Evolutionary conservation across 2,329 filamentous ascomycete species (phyloP).

Genomic region (Arachnomyces sp.): DNA sequence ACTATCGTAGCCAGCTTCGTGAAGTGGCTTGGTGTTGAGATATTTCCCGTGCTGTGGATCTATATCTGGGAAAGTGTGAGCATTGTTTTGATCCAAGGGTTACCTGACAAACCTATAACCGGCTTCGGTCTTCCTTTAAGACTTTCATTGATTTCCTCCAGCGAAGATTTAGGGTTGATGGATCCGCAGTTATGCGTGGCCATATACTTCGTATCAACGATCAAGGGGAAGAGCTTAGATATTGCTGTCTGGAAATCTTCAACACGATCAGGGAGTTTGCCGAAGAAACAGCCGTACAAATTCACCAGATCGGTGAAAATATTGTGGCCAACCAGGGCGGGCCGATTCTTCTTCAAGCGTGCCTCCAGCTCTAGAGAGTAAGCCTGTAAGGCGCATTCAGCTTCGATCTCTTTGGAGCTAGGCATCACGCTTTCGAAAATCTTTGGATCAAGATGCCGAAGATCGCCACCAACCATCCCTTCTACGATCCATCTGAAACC

Average conservation of each 20-base stretch:
- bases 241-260: conserved; percentile 45
- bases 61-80: conserved; percentile 16
- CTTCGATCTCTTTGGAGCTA: conserved; percentile 10
- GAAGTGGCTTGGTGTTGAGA: conserved; percentile 20
- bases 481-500: conserved; percentile 42
- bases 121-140: conserved; percentile 20
- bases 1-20: conserved; percentile 58
- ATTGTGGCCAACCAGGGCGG: conserved; percentile 54
- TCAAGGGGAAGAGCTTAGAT: conserved; percentile 46
- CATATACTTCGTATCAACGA: conserved; percentile 58
- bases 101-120: conserved; percentile 19
- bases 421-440: conserved; percentile 21
- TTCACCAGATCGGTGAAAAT: conserved; percentile 56
- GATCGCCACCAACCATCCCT: conserved; percentile 35
- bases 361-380: conserved; percentile 27
- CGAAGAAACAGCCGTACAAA: conserved; percentile 52
- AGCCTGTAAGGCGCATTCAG: conserved; percentile 16
- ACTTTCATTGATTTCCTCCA: conserved; percentile 22
- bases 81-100: conserved; percentile 14
- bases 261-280: conserved; percentile 47
- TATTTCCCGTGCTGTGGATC: conserved; percentile 27
- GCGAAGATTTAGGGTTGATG: conserved; percentile 38
- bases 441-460: conserved; percentile 28
- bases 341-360: conserved; percentile 38
- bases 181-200: conserved; percentile 48